A percentile compares a stretch with the other conserved stretches of the same genome.
These are phyloP conservation scores for Trichoderma citrinoviride DNA, from an alignment of 2,329 filamentous ascomycete genomes.

Conservation along the genomic window DNA sequence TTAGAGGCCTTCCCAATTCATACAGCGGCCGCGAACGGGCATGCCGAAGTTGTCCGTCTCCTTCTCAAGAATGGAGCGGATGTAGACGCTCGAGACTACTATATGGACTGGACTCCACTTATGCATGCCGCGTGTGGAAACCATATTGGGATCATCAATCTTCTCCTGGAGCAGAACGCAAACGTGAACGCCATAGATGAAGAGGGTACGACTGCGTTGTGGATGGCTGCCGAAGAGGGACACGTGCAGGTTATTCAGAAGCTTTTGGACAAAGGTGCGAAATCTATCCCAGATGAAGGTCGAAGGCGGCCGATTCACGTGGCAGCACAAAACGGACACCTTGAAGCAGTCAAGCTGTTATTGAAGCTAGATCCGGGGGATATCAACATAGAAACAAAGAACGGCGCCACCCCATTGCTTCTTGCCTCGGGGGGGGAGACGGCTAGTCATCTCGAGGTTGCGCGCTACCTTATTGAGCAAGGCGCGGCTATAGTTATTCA, in stretches of 20 bases:
- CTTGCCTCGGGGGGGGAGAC: neutral
- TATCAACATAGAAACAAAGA: neutral
- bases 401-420: neutral
- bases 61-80: neutral
- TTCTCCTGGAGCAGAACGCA: neutral
- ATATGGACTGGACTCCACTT: neutral
- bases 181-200: neutral
- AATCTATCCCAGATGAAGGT: neutral
- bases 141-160: neutral
- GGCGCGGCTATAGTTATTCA: neutral
- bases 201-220: neutral
- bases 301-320: neutral
- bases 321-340: neutral
- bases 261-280: neutral
- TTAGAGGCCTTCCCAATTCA: neutral
- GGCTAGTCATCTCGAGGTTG: neutral
- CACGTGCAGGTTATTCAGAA: neutral
- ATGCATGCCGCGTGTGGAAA: neutral
- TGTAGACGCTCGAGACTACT: neutral
- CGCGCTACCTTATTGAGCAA: neutral
- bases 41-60: neutral
- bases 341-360: neutral
- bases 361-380: neutral
- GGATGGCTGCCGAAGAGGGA: neutral
- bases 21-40: no score